A percentile compares a stretch with the other conserved stretches of the same genome.
Evolutionary conservation across 2,329 filamentous ascomycete species (phyloP).

Genomic region (Cordyceps farinosa): DNA sequence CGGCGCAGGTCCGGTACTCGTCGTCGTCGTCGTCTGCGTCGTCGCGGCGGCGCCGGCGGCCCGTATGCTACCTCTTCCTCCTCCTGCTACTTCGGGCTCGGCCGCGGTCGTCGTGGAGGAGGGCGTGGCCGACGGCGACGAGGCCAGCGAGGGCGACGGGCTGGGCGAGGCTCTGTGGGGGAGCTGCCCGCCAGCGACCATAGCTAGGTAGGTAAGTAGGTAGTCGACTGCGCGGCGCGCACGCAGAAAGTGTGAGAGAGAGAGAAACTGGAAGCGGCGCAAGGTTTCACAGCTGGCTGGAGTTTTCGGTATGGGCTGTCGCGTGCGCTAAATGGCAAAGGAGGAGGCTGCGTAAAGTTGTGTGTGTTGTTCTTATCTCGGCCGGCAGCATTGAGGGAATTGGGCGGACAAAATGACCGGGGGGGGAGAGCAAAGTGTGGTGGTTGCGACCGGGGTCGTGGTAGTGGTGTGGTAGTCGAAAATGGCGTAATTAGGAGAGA

Average conservation of each 20-base stretch:
- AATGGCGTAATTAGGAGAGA: background rate
- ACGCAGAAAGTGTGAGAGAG: background rate
- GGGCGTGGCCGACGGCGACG: slow-evolving; percentile 8
- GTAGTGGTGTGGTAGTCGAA: background rate
- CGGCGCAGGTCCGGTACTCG: no score
- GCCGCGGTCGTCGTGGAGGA: background rate
- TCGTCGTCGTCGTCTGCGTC: background rate
- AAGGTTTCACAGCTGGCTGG: no score
- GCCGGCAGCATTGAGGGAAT: slow-evolving; percentile 8
- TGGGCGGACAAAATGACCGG: background rate
- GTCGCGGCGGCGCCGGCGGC: background rate
- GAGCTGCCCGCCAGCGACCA: slow-evolving; percentile 13
- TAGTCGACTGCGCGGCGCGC: background rate
- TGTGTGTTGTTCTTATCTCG: background rate
- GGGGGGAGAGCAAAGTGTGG: background rate
- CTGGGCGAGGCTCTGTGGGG: slow-evolving; percentile 15
- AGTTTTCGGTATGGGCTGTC: background rate
- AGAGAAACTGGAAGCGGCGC: background rate
- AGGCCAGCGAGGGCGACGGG: slow-evolving; percentile 12
- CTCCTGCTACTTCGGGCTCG: background rate
- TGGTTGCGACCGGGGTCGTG: background rate
- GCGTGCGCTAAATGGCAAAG: background rate
- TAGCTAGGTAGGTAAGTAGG: background rate
- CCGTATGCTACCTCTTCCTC: background rate
- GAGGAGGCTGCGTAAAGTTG: background rate